phyloP scores from a whole-genome alignment of 2,329 filamentous ascomycete genomes.

The Phialemoniopsis sp. region DNA sequence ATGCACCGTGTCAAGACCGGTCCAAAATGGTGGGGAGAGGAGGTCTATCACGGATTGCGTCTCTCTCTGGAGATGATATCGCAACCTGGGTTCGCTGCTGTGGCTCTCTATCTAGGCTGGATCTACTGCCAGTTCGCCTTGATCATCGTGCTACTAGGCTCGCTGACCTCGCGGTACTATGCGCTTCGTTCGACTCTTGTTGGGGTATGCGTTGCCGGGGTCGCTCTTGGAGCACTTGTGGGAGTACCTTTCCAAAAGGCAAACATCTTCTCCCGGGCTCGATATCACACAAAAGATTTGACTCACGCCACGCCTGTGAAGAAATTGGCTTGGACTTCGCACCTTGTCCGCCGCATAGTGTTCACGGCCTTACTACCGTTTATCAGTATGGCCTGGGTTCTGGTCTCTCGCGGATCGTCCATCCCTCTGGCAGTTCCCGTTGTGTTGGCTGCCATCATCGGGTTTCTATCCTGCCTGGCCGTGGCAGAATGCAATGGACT shows the following conservation, averaged over 20 bases:
- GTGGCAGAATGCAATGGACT: conserved; percentile 73
- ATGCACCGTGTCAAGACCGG: conserved; percentile 70
- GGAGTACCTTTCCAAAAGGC: conserved; percentile 73
- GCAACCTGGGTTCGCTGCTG: conserved; percentile 68
- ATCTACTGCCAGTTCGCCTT: conserved; percentile 74
- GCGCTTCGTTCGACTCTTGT: conserved; percentile 59
- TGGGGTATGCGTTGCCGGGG: conserved; percentile 60
- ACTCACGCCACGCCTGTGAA: conserved; percentile 65
- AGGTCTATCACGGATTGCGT: conserved; percentile 65
- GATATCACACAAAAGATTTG: conserved; percentile 52
- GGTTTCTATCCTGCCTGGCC: conserved; percentile 68
- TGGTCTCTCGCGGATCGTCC: conserved; percentile 59
- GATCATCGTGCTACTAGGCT: conserved; percentile 67
- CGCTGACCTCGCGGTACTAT: conserved; percentile 67
- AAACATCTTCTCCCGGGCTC: conserved; percentile 61
- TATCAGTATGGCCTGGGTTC: conserved; percentile 62
- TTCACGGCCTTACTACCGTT: conserved; percentile 67
- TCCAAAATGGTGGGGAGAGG: conserved; percentile 73
- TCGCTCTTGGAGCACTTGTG: conserved; percentile 65
- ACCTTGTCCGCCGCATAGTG: conserved; percentile 62
- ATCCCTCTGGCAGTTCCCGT: conserved; percentile 60
- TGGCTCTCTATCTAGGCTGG: conserved; percentile 72
- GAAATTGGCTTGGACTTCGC: conserved; percentile 65
- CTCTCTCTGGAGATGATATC: conserved; percentile 67
- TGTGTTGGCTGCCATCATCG: conserved; percentile 60